Conservation (phyloP, 2,329 filamentous ascomycete genomes). For the Cladophialophora exuberans region DNA sequence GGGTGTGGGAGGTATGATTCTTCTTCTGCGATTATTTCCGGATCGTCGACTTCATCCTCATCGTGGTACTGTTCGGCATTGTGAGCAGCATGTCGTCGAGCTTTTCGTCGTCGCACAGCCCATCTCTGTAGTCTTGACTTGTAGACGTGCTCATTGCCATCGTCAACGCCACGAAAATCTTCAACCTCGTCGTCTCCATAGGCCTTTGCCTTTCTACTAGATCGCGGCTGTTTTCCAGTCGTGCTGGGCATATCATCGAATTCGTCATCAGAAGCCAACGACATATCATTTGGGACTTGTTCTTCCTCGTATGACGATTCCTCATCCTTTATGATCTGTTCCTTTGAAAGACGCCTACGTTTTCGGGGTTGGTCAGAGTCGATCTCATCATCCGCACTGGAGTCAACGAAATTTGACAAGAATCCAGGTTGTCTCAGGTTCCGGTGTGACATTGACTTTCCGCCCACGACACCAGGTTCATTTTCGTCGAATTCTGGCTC, state of each 20-base stretch:
- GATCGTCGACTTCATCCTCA: conserved; percentile 45
- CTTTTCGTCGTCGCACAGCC: conserved; percentile 66
- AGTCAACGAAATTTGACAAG: conserved; percentile 51
- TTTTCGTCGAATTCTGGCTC: conserved; percentile 56
- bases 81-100: conserved; percentile 49
- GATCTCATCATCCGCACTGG: conserved; percentile 29
- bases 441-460: conserved; percentile 65
- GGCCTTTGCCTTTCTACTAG: conserved; percentile 32
- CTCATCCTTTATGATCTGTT: conserved; percentile 38
- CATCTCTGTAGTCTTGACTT: conserved; percentile 75
- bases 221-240: conserved; percentile 27
- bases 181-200: conserved; percentile 50
- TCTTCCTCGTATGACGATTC: conserved; percentile 40
- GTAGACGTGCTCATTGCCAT: conserved; percentile 84
- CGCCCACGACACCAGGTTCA: conserved; percentile 44
- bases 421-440: conserved; percentile 75
- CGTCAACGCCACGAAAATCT: conserved; percentile 72
- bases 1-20: conserved; percentile 91
- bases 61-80: conserved; percentile 42
- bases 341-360: conserved; percentile 40
- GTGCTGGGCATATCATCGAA: conserved; percentile 34
- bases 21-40: conserved; percentile 36
- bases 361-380: conserved; percentile 36
- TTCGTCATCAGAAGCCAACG: conserved; percentile 38
- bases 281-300: conserved; percentile 22